Percentiles rank a stretch among this genome's conserved stretches.
These are phyloP conservation scores for Plantago coronopus DNA, from an alignment of 305 asterid genomes.

Conservation along the genomic window DNA sequence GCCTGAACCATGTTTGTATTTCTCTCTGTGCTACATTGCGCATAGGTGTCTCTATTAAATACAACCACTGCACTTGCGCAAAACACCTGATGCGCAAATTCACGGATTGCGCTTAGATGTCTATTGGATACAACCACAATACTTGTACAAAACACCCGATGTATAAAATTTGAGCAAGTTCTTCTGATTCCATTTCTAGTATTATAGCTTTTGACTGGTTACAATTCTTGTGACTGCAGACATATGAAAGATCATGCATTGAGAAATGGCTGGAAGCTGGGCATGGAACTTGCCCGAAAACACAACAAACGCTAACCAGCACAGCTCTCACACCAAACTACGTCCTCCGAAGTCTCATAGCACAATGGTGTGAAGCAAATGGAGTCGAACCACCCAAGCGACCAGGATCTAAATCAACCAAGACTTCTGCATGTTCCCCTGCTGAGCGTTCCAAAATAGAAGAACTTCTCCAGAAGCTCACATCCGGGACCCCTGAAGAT, in stretches of 20 bases:
- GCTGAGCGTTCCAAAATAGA: conserved; percentile 66
- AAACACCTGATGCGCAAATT: no score
- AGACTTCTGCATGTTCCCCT: conserved; percentile 58
- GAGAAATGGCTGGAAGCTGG: conserved; percentile 95
- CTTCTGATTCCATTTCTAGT: conserved; percentile 5
- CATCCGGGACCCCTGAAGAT: conserved; percentile 74
- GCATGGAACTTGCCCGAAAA: conserved; percentile 87
- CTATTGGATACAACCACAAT: background rate
- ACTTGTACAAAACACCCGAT: background rate
- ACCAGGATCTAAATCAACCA: conserved; percentile 45
- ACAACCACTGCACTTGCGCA: no score
- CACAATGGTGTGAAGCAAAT: conserved; percentile 89
- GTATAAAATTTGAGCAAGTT: conserved; percentile 8
- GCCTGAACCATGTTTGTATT: no score
- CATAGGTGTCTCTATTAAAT: no score
- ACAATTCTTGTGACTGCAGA: conserved; percentile 40
- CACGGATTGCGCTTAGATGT: no score
- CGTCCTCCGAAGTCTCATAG: conserved; percentile 89
- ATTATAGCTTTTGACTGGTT: conserved; percentile 5
- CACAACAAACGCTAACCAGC: conserved; percentile 73
- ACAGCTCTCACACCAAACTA: conserved; percentile 79
- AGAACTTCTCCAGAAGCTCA: conserved; percentile 67
- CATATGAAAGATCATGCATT: conserved; percentile 78
- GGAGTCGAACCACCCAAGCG: conserved; percentile 85
- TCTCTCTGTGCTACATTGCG: no score